Conservation (phyloP, 1,284 basidiomycete species). For the Cystobasidiaceae sp. region DNA sequence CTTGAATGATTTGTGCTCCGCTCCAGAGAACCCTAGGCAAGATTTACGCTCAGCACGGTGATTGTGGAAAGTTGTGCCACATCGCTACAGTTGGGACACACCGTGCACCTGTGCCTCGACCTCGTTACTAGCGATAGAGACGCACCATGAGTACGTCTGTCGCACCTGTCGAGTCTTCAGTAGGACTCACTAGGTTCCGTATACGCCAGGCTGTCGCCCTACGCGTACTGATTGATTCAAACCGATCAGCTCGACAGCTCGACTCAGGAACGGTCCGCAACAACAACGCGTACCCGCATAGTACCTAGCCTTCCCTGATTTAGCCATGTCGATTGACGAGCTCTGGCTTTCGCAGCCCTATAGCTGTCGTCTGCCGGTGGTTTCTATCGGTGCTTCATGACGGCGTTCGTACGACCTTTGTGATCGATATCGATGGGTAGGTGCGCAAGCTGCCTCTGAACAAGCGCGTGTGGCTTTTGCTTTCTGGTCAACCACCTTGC, state of each 20-base stretch:
- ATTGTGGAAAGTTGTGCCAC: neutral
- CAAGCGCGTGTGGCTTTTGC: too few relatives aligned
- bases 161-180: neutral
- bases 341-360: neutral
- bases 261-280: neutral
- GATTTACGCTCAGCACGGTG: neutral
- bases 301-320: constrained; percentile 1
- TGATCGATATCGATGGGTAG: too few relatives aligned
- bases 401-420: too few relatives aligned
- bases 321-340: neutral
- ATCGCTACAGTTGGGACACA: neutral
- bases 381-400: too few relatives aligned
- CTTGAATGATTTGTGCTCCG: constrained; percentile 11
- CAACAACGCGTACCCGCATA: constrained; percentile 13
- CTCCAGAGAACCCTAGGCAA: neutral
- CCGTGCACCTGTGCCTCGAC: constrained; percentile 3
- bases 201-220: constrained; percentile 18
- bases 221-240: neutral
- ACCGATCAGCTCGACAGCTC: neutral
- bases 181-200: neutral
- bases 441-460: too few relatives aligned
- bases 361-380: too few relatives aligned
- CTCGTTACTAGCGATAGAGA: neutral
- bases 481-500: too few relatives aligned
- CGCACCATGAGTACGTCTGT: neutral